phyloP scores from a whole-genome alignment of 768 basidiomycete species.

The Mycena galopus region DNA sequence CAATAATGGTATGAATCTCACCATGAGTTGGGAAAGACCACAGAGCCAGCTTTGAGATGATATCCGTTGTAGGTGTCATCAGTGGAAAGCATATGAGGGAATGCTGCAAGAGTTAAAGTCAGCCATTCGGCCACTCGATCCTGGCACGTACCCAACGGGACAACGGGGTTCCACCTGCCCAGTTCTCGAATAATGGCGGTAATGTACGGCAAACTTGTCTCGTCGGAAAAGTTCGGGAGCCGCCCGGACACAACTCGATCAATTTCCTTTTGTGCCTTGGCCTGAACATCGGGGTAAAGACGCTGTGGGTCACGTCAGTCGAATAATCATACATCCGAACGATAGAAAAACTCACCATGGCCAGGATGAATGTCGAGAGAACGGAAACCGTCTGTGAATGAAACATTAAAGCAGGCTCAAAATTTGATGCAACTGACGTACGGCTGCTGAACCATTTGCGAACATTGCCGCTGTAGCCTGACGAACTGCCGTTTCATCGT shows the following conservation, averaged over 20 bases:
- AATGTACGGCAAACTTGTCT: conserved; percentile 29
- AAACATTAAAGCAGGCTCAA: not conserved
- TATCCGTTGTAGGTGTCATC: conserved; percentile 46
- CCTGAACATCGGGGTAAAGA: conserved; percentile 41
- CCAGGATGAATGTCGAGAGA: conserved; percentile 23
- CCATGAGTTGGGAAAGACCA: conserved; percentile 43
- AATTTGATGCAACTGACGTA: not conserved
- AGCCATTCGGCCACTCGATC: not conserved
- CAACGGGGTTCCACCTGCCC: conserved; percentile 31
- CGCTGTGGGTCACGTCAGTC: conserved; percentile 14
- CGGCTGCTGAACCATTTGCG: conserved; percentile 30
- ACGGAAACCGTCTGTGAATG: conserved; percentile 23
- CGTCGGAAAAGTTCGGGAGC: conserved; percentile 32
- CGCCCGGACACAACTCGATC: conserved; percentile 35
- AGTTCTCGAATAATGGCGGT: conserved; percentile 29
- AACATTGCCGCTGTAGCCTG: conserved; percentile 30
- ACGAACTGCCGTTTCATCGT: conserved; percentile 21
- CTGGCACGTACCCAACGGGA: conserved; percentile 20
- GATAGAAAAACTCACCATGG: conserved; percentile 17
- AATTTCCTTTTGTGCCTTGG: conserved; percentile 40
- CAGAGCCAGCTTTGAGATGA: conserved; percentile 42
- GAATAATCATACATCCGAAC: not conserved
- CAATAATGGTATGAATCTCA: not conserved
- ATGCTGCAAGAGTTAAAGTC: conserved; percentile 16
- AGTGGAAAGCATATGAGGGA: conserved; percentile 38